Conservation (phyloP, 78 protist genomes). For the Guillardia theta region DNA sequence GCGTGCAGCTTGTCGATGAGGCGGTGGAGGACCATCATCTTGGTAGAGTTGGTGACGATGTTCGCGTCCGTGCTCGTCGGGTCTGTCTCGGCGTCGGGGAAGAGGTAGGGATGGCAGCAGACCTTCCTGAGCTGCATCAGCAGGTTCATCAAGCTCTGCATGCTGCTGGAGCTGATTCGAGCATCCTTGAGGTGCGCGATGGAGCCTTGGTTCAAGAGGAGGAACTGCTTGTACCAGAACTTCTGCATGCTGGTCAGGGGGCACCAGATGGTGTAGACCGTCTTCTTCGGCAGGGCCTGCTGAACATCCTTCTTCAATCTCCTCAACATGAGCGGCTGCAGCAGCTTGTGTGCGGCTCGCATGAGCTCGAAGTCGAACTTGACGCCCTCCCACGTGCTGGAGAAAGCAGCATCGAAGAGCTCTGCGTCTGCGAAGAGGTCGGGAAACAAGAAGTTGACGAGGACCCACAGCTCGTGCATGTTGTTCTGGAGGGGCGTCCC, state of each 20-base stretch:
- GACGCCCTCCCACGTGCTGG: background rate
- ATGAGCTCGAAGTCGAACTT: constrained; percentile 45
- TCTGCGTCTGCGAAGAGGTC: constrained; percentile 73
- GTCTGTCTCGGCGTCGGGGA: background rate
- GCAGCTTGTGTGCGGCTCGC: constrained; percentile 73
- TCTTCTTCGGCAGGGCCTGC: background rate
- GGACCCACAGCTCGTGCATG: constrained; percentile 90
- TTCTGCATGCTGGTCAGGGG: background rate
- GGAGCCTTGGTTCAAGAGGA: background rate
- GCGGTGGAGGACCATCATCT: constrained; percentile 18
- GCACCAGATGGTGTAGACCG: background rate
- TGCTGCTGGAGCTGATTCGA: background rate
- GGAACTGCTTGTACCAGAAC: background rate
- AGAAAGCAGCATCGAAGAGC: constrained; percentile 86
- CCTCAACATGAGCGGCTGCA: constrained; percentile 86
- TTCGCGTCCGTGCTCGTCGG: background rate
- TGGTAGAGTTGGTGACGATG: background rate
- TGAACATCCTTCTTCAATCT: constrained; percentile 42
- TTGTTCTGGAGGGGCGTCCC: constrained; percentile 81
- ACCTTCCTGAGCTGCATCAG: constrained; percentile 46
- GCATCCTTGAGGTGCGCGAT: background rate
- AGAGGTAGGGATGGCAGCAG: constrained; percentile 21
- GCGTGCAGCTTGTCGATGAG: constrained; percentile 9
- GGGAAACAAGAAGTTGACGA: constrained; percentile 89
- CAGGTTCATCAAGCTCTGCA: too few relatives aligned